These are phyloP conservation scores for Phlyctochytrium bullatum DNA, from an alignment of 192 early-diverging fungal species.

Conservation along the genomic window DNA sequence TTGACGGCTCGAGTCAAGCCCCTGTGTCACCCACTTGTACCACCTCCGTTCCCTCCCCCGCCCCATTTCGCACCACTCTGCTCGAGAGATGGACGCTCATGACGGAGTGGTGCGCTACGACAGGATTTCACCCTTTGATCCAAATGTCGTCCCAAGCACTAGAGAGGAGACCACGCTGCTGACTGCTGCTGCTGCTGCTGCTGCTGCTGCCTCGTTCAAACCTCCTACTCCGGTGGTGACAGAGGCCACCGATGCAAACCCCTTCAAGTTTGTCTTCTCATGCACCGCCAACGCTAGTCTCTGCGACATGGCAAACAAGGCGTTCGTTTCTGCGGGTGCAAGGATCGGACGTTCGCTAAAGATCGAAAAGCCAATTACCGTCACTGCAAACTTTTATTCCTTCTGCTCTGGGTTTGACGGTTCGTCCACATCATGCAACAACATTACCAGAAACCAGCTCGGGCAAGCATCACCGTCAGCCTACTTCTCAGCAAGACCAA, in stretches of 20 bases:
- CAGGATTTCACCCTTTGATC: not conserved
- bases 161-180: no score
- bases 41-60: no score
- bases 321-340: slow-evolving; percentile 11
- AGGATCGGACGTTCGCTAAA: not conserved
- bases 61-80: no score
- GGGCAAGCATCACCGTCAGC: slow-evolving; percentile 14
- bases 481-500: slow-evolving; percentile 7
- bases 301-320: slow-evolving; percentile 11
- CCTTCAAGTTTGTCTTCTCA: slow-evolving; percentile 11
- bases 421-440: slow-evolving; percentile 11
- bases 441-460: not conserved
- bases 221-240: not conserved
- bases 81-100: no score
- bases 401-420: slow-evolving; percentile 12
- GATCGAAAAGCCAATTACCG: not conserved
- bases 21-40: no score
- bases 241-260: not conserved
- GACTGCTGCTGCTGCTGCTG: not conserved
- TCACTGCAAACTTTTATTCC: slow-evolving; percentile 14
- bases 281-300: not conserved
- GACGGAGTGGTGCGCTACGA: no score
- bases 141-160: not conserved
- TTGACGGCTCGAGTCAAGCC: no score
- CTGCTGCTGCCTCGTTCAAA: not conserved